Conservation (phyloP, 192 early-diverging fungal genomes). For the Rhizophlyctis rosea region DNA sequence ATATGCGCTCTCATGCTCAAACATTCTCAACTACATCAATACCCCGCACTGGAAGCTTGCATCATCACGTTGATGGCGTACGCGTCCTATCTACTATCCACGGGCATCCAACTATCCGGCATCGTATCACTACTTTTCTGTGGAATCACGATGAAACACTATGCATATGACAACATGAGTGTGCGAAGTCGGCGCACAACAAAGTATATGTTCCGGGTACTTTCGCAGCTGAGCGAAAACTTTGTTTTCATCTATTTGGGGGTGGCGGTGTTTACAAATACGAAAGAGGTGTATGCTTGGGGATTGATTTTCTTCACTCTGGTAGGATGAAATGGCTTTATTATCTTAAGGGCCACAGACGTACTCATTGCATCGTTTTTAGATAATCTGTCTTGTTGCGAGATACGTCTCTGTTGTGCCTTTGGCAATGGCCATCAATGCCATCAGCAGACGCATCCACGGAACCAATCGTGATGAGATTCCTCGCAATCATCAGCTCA, state of each 20-base stretch:
- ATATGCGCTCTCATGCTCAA: conserved; percentile 83
- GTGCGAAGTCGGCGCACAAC: conserved; percentile 73
- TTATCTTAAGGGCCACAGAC: neutral
- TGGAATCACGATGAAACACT: conserved; percentile 90
- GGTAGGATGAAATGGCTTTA: conserved; percentile 23
- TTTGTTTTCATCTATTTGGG: conserved; percentile 98
- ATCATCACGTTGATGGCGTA: conserved; percentile 84
- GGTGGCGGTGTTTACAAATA: conserved; percentile 79
- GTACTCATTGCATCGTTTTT: neutral
- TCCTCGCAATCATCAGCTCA: conserved; percentile 71
- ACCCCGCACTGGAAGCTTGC: conserved; percentile 83
- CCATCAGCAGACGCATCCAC: conserved; percentile 50
- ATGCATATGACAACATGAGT: conserved; percentile 89
- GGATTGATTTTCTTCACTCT: conserved; percentile 41
- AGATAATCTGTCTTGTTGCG: conserved; percentile 81
- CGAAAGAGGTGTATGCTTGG: conserved; percentile 40
- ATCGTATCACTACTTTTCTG: conserved; percentile 94
- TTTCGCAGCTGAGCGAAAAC: conserved; percentile 90
- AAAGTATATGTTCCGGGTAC: conserved; percentile 87
- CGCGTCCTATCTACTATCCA: conserved; percentile 88
- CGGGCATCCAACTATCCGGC: conserved; percentile 81
- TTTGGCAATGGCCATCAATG: conserved; percentile 77
- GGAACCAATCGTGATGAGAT: conserved; percentile 22
- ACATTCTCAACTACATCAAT: conserved; percentile 77
- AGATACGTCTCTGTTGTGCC: conserved; percentile 86